Conservation (phyloP, 2,329 filamentous ascomycete species). For the Colletotrichum gigasporum region DNA sequence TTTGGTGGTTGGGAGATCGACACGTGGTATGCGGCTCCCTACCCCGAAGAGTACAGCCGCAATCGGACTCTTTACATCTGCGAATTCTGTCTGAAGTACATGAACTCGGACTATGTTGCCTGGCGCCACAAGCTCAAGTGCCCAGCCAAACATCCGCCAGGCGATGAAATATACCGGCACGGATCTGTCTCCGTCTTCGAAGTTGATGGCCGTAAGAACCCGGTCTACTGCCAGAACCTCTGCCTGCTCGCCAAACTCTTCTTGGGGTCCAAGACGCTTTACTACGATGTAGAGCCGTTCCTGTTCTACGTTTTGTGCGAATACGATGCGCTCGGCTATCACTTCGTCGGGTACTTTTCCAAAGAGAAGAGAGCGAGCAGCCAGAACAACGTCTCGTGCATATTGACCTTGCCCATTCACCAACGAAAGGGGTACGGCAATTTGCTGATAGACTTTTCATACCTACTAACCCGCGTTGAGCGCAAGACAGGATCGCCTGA, state of each 20-base stretch:
- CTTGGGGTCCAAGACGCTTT: slow-evolving; percentile 96
- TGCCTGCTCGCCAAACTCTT: slow-evolving; percentile 97
- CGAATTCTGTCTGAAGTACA: slow-evolving; percentile 99
- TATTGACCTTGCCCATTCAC: slow-evolving; percentile 93
- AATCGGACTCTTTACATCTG: slow-evolving; percentile 98
- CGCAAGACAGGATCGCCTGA: slow-evolving; percentile 95
- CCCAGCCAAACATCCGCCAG: slow-evolving; percentile 93
- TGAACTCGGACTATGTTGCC: slow-evolving; percentile 98
- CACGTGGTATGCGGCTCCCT: slow-evolving; percentile 98
- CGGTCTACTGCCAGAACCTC: slow-evolving; percentile 98
- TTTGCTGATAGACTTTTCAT: slow-evolving; percentile 97
- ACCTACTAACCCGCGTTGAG: slow-evolving; percentile 92
- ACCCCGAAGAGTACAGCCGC: slow-evolving; percentile 97
- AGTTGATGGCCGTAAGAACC: slow-evolving; percentile 95
- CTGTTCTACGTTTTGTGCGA: slow-evolving; percentile 98
- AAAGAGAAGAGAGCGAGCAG: slow-evolving; percentile 97
- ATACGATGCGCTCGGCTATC: slow-evolving; percentile 89
- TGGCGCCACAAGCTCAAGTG: slow-evolving; percentile 99
- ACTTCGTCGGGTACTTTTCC: slow-evolving; percentile 99
- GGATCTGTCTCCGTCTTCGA: slow-evolving; percentile 95
- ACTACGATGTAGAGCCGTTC: slow-evolving; percentile 98
- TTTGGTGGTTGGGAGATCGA: slow-evolving; percentile 98
- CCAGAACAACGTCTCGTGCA: slow-evolving; percentile 97
- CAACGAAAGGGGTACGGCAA: slow-evolving; percentile 98
- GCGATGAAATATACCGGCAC: slow-evolving; percentile 96